These are phyloP conservation scores for Alternaria alternata DNA, from an alignment of 2,329 filamentous ascomycete genomes.

Conservation along the genomic window DNA sequence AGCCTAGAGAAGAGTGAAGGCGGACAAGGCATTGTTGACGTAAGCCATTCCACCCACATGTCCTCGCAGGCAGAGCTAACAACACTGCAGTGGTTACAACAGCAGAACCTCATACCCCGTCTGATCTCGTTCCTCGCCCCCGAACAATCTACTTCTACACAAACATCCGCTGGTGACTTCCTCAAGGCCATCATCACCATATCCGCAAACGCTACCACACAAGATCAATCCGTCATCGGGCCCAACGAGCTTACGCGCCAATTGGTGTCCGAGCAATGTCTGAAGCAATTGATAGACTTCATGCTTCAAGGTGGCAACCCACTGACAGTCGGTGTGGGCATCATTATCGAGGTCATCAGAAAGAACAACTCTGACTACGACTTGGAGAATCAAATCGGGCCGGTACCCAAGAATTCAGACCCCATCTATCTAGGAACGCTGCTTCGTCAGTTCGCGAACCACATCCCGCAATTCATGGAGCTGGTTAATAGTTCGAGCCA, in stretches of 20 bases:
- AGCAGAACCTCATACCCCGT: constrained; percentile 84
- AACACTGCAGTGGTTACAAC: constrained; percentile 79
- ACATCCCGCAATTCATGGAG: constrained; percentile 93
- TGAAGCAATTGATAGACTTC: constrained; percentile 83
- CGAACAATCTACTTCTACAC: constrained; percentile 85
- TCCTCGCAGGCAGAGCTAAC: constrained; percentile 18
- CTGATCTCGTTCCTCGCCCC: constrained; percentile 87
- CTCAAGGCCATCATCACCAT: constrained; percentile 99
- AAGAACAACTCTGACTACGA: constrained; percentile 99
- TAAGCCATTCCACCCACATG: constrained; percentile 55
- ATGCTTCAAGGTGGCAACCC: constrained; percentile 96
- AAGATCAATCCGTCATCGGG: constrained; percentile 98
- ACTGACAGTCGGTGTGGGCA: constrained; percentile 93
- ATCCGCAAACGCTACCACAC: constrained; percentile 96
- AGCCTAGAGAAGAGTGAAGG: constrained; percentile 92
- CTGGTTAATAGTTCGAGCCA: constrained; percentile 79
- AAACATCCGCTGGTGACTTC: constrained; percentile 96
- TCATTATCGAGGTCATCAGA: constrained; percentile 96
- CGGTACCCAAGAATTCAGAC: constrained; percentile 83
- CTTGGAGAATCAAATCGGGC: constrained; percentile 83
- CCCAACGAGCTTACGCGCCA: constrained; percentile 96
- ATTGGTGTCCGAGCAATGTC: constrained; percentile 84
- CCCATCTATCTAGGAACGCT: constrained; percentile 95
- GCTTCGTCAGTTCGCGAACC: constrained; percentile 85
- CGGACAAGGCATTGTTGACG: constrained; percentile 92